A percentile compares a stretch with the other conserved stretches of the same genome.
Evolutionary conservation across 2,329 filamentous ascomycete genomes (phyloP).

Genomic region (Celoporthe dispersa): DNA sequence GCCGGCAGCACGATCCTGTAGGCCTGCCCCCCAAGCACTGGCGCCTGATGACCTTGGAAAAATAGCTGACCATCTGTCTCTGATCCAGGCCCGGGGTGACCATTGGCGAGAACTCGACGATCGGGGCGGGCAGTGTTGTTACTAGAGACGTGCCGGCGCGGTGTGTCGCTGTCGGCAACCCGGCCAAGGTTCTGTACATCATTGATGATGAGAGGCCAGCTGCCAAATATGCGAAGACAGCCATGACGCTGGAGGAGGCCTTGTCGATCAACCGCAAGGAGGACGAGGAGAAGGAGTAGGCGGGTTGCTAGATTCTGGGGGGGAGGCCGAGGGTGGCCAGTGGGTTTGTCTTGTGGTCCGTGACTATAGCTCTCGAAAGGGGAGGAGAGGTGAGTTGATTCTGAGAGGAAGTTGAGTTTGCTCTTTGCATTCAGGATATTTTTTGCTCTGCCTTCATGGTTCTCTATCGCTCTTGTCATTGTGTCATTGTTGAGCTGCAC

Average conservation of each 20-base stretch:
- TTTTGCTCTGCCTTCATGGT: not conserved
- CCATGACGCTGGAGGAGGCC: slow-evolving; percentile 28
- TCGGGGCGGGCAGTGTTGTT: slow-evolving; percentile 38
- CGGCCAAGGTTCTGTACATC: slow-evolving; percentile 33
- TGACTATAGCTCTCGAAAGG: not conserved
- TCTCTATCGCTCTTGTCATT: not conserved
- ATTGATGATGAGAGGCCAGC: slow-evolving; percentile 21
- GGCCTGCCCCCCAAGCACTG: slow-evolving; percentile 12
- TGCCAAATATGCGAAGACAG: slow-evolving; percentile 14
- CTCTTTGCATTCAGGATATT: not conserved
- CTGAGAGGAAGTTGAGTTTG: not conserved
- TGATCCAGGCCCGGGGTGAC: slow-evolving; percentile 36
- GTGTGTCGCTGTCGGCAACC: slow-evolving; percentile 36
- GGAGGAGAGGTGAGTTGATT: not conserved
- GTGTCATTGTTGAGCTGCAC: not conserved
- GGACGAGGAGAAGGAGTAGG: not conserved
- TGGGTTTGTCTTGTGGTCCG: not conserved
- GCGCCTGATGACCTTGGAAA: not conserved
- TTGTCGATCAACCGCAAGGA: slow-evolving; percentile 29
- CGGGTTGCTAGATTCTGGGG: not conserved
- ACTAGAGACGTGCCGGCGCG: slow-evolving; percentile 35
- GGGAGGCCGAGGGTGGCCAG: not conserved
- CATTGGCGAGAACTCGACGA: slow-evolving; percentile 38
- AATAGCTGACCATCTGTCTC: slow-evolving; percentile 9
- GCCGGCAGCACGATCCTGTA: slow-evolving; percentile 42